Percentiles rank a stretch among this genome's conserved stretches.
Evolutionary conservation across 768 basidiomycete species (phyloP).

Genomic region (Exsudoporus frostii): DNA sequence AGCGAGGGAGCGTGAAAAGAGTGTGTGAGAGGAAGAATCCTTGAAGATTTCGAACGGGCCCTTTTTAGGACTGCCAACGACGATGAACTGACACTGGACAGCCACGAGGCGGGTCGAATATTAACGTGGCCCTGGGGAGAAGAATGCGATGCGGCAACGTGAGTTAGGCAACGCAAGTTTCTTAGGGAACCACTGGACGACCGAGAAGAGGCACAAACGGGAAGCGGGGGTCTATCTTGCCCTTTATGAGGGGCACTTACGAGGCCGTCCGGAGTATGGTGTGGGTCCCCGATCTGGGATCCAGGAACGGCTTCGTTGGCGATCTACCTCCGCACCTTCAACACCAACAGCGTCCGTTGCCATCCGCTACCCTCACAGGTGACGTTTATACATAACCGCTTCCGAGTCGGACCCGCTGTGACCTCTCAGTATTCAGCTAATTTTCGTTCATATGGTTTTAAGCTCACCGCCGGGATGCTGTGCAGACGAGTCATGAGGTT

Average conservation of each 20-base stretch:
- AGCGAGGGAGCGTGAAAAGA: conserved; percentile 5
- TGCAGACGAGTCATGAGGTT: no score
- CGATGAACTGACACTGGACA: not conserved
- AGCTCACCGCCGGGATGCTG: not conserved
- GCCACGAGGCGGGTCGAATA: conserved; percentile 14
- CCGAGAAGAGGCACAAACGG: not conserved
- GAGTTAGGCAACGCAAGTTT: conserved; percentile 3
- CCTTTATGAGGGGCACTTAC: conserved; percentile 2
- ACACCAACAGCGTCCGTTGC: not conserved
- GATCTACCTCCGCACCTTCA: conserved; percentile 19
- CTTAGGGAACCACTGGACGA: not conserved
- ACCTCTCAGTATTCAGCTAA: no score
- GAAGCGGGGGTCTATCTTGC: conserved; percentile 6
- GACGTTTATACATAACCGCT: not conserved
- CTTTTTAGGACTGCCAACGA: conserved; percentile 14
- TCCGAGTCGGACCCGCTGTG: conserved; percentile 16
- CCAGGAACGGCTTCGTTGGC: conserved; percentile 11
- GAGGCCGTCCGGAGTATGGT: no score
- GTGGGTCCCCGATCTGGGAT: conserved; percentile 10
- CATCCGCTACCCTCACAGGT: not conserved
- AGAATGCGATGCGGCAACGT: conserved; percentile 9
- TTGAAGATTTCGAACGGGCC: conserved; percentile 5
- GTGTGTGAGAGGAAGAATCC: conserved; percentile 2
- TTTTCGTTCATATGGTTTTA: no score
- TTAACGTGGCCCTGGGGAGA: conserved; percentile 5